These are phyloP conservation scores for Lactarius pseudohatsudake DNA, from an alignment of 768 basidiomycete species.

Conservation along the genomic window DNA sequence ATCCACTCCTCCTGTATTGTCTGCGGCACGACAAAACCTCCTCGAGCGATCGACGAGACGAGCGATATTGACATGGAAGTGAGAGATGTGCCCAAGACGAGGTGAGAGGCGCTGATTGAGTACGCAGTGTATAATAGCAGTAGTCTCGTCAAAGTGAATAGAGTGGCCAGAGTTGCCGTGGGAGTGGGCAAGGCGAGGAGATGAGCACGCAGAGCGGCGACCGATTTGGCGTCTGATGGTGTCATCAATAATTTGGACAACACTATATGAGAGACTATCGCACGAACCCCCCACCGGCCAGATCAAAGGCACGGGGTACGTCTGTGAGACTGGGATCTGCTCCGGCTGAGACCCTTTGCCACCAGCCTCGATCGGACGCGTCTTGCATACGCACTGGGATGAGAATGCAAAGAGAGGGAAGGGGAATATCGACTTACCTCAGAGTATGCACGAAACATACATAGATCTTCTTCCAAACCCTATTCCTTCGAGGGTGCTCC, in stretches of 20 bases:
- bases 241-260: constrained; percentile 23
- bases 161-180: constrained; percentile 60
- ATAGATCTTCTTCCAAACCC: constrained; percentile 59
- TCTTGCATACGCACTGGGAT: constrained; percentile 67
- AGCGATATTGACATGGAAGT: constrained; percentile 74
- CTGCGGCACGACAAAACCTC: constrained; percentile 67
- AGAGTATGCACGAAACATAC: constrained; percentile 71
- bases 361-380: constrained; percentile 71
- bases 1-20: constrained; percentile 74
- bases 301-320: constrained; percentile 42
- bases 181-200: constrained; percentile 70
- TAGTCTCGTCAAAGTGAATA: constrained; percentile 60
- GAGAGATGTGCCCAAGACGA: constrained; percentile 76
- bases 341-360: constrained; percentile 47
- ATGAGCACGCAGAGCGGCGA: constrained; percentile 46
- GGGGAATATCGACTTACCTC: constrained; percentile 47
- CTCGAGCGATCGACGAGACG: constrained; percentile 71
- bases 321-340: constrained; percentile 26
- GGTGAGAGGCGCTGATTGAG: constrained; percentile 62
- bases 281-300: constrained; percentile 53
- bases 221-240: constrained; percentile 29
- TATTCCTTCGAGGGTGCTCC: constrained; percentile 61
- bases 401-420: not conserved
- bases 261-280: not conserved
- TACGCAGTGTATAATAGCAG: constrained; percentile 70